phyloP scores from a whole-genome alignment of 208 protist genomes.

The Sergeia podlipaevii region DNA sequence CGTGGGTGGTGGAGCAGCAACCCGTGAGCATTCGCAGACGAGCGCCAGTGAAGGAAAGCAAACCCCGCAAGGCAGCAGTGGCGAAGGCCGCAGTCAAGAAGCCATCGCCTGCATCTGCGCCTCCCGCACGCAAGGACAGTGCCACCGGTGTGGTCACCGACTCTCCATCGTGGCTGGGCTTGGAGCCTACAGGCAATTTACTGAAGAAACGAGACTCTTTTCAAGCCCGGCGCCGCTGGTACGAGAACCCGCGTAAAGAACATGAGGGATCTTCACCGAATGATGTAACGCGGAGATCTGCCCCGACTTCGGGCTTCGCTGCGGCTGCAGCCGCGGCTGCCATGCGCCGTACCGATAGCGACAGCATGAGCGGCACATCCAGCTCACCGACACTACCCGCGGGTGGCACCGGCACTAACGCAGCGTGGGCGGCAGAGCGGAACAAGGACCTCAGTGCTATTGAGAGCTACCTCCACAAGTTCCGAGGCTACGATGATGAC shows the following conservation, averaged over 20 bases:
- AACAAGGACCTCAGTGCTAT: conserved; percentile 53
- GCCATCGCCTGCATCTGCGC: too few species aligned
- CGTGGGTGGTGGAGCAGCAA: too few species aligned
- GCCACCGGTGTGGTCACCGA: too few species aligned
- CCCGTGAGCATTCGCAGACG: too few species aligned
- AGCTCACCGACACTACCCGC: background rate
- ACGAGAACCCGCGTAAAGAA: conserved; percentile 3
- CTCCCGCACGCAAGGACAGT: too few species aligned
- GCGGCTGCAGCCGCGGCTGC: background rate
- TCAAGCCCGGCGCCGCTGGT: conserved; percentile 8
- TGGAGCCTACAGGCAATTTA: background rate
- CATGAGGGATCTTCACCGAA: too few species aligned
- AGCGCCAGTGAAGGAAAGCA: too few species aligned
- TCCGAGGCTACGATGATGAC: conserved; percentile 56
- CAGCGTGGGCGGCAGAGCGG: conserved; percentile 20
- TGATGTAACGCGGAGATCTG: conserved; percentile 1
- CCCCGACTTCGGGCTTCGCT: background rate
- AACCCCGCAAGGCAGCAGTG: too few species aligned
- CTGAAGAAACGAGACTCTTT: background rate
- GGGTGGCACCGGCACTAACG: background rate
- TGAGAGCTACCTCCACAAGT: conserved; percentile 71
- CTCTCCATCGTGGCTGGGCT: too few species aligned
- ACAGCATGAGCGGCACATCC: conserved; percentile 10
- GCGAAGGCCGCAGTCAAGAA: too few species aligned
- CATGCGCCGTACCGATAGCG: conserved; percentile 2